A percentile compares a stretch with the other conserved stretches of the same genome.
These are phyloP conservation scores for Trichosanthes truncata DNA, from an alignment of 306 rosid species.

Conservation along the genomic window DNA sequence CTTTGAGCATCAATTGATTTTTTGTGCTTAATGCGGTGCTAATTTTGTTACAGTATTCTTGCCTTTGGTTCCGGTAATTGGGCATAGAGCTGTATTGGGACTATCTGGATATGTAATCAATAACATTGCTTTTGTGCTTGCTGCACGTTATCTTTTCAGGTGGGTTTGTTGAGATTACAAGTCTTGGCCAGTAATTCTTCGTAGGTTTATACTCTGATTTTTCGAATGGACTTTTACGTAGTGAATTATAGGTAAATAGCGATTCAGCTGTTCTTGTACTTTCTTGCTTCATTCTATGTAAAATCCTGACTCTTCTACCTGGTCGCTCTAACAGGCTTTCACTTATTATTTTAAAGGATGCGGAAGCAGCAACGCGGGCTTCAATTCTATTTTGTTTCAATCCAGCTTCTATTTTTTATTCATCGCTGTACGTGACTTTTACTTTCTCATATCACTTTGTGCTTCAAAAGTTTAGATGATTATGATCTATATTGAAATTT, in stretches of 20 bases:
- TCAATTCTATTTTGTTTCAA: constrained; percentile 89
- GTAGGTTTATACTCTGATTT: background rate
- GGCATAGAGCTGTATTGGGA: constrained; percentile 50
- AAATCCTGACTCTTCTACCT: constrained; percentile 14
- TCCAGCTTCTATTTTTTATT: constrained; percentile 83
- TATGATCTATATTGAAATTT: constrained; percentile 10
- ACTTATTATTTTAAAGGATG: constrained; percentile 44
- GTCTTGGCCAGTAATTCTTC: background rate
- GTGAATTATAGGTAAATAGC: background rate
- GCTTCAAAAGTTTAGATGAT: background rate
- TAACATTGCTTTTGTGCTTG: constrained; percentile 57
- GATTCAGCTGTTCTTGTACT: background rate
- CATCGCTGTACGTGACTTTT: constrained; percentile 49
- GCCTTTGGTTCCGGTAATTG: constrained; percentile 31
- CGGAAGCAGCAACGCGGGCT: constrained; percentile 54
- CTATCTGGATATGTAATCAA: constrained; percentile 55
- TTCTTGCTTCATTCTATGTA: background rate
- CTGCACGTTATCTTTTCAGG: constrained; percentile 58
- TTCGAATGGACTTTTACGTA: background rate
- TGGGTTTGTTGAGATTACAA: constrained; percentile 18
- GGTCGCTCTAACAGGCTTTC: constrained; percentile 50
- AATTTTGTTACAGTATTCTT: constrained; percentile 32
- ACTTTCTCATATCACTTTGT: background rate
- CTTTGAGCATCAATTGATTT: background rate
- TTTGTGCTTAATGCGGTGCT: background rate